Evolutionary conservation across 768 basidiomycete species (phyloP).

Genomic region (Pholiota molesta): DNA sequence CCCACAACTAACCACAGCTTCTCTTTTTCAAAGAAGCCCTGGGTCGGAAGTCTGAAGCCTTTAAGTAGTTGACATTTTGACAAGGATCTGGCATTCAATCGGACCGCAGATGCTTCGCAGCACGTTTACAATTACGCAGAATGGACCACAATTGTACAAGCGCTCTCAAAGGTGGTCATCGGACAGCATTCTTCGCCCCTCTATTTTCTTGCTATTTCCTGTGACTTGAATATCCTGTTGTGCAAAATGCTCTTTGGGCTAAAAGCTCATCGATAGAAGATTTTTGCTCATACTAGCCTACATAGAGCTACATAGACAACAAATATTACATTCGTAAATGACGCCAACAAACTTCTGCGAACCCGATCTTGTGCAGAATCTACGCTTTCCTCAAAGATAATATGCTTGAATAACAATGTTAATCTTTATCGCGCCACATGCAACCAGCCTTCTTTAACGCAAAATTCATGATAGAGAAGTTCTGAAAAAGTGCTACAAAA

Average conservation of each 20-base stretch:
- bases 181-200: not conserved
- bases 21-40: too few relatives aligned
- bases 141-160: not conserved
- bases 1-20: too few relatives aligned
- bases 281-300: not conserved
- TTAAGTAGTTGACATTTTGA: too few relatives aligned
- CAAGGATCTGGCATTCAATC: not conserved
- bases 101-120: not conserved
- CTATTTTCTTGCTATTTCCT: not conserved
- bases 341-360: too few relatives aligned
- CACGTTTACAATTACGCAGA: not conserved
- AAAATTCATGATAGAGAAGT: not conserved
- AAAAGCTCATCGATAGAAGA: not conserved
- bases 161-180: not conserved
- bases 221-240: too few relatives aligned
- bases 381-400: not conserved
- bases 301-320: too few relatives aligned
- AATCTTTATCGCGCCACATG: not conserved
- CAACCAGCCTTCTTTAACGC: constrained; percentile 1
- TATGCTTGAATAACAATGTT: not conserved
- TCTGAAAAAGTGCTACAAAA: not conserved
- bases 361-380: not conserved
- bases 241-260: too few relatives aligned
- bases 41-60: too few relatives aligned
- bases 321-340: too few relatives aligned